A percentile compares a stretch with the other conserved stretches of the same genome.
Conservation (phyloP, 1,284 basidiomycete genomes). For the Ganoderma leucocontextum region DNA sequence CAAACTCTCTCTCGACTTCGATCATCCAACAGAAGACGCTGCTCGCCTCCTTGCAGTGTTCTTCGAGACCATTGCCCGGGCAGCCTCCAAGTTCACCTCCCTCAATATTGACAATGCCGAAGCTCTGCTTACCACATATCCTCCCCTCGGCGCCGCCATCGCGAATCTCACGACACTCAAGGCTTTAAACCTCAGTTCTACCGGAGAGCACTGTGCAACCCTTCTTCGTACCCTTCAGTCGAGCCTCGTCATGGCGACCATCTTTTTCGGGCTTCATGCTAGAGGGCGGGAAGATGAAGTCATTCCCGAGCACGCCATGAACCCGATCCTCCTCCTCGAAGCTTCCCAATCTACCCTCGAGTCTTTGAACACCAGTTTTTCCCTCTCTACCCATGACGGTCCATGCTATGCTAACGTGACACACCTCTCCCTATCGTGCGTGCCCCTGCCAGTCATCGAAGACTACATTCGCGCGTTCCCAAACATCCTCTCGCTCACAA, state of each 20-base stretch:
- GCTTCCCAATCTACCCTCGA: slow-evolving; percentile 1
- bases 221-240: background rate
- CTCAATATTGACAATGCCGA: background rate
- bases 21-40: background rate
- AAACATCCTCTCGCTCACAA: background rate
- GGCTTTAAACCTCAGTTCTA: background rate
- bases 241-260: background rate
- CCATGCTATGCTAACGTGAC: background rate
- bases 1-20: background rate
- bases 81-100: background rate
- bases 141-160: background rate
- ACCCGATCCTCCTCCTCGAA: background rate
- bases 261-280: background rate
- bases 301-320: background rate
- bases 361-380: background rate
- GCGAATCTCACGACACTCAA: background rate
- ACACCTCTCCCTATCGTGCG: background rate
- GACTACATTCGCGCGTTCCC: background rate
- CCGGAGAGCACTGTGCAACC: background rate
- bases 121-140: background rate
- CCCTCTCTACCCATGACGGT: background rate
- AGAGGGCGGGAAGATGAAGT: background rate
- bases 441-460: background rate
- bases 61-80: background rate
- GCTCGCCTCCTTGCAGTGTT: background rate